Evolutionary conservation across 2,329 filamentous ascomycete genomes (phyloP).

Genomic region (Grosmannia clavigera): DNA sequence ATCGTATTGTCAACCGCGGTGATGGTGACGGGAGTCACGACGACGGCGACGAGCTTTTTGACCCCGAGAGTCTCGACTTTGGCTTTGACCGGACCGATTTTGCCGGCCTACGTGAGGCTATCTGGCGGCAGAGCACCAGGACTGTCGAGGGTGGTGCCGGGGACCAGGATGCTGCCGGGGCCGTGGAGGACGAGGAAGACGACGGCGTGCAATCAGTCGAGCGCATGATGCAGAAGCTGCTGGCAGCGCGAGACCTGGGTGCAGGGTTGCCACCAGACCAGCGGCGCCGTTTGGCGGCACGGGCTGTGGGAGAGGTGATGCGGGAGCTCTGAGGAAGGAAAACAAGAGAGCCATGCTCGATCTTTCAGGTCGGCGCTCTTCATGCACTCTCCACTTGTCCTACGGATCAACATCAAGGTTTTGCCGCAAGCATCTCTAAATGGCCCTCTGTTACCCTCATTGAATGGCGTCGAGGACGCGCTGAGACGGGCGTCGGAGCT

Average conservation of each 20-base stretch:
- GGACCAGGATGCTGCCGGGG: neutral
- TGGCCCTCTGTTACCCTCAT: too few species aligned
- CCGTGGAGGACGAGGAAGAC: conserved; percentile 3
- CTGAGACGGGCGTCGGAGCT: too few species aligned
- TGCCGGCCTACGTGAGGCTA: conserved; percentile 36
- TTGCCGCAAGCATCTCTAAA: too few species aligned
- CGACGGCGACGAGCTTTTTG: conserved; percentile 23
- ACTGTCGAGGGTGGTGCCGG: neutral
- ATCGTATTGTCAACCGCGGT: neutral
- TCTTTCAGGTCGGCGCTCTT: too few species aligned
- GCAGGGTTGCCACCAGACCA: conserved; percentile 48
- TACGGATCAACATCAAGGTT: too few species aligned
- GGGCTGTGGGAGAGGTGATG: conserved; percentile 54
- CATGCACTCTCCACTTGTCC: too few species aligned
- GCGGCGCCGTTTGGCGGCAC: conserved; percentile 45
- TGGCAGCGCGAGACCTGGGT: conserved; percentile 47
- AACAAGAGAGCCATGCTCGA: neutral
- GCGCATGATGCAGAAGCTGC: conserved; percentile 50
- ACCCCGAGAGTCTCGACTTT: conserved; percentile 38
- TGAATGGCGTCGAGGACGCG: too few species aligned
- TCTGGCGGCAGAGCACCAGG: conserved; percentile 26
- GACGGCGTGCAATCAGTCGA: conserved; percentile 47
- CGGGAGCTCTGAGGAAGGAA: conserved; percentile 28
- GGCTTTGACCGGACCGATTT: conserved; percentile 41
- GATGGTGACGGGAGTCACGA: conserved; percentile 14